These are phyloP conservation scores for Delitschia confertaspora DNA, from an alignment of 495 filamentous ascomycete species.

Conservation along the genomic window DNA sequence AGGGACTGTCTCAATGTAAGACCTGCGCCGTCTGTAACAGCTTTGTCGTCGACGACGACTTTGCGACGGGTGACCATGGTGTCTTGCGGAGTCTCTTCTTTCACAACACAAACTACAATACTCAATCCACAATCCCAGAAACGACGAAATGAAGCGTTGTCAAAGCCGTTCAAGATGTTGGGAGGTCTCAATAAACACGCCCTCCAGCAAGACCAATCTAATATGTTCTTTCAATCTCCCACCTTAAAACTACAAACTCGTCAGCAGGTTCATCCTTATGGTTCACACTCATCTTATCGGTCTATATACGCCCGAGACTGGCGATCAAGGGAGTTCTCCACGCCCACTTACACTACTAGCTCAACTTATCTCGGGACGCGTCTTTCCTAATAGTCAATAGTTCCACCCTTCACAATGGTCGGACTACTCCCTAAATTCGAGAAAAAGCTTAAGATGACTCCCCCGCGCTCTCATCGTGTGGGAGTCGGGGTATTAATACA, in stretches of 20 bases:
- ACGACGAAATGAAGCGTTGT: background rate
- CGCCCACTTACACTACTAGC: background rate
- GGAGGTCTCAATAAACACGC: background rate
- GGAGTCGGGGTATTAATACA: conserved; percentile 9
- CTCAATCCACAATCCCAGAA: background rate
- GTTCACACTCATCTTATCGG: too few species aligned
- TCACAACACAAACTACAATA: background rate
- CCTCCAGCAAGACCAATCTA: background rate
- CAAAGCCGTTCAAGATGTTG: background rate
- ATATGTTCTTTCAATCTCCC: background rate
- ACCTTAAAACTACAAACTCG: background rate
- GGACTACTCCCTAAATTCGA: background rate
- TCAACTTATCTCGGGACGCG: too few species aligned
- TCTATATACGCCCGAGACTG: background rate
- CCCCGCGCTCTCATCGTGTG: conserved; percentile 2
- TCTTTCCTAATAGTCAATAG: too few species aligned
- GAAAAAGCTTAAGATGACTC: background rate
- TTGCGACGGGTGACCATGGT: background rate
- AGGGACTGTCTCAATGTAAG: conserved; percentile 1
- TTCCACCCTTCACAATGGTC: too few species aligned
- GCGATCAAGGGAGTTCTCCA: background rate
- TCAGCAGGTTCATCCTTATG: background rate
- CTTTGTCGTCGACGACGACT: conserved; percentile 5
- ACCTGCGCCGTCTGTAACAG: conserved; percentile 1
- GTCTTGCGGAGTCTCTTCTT: background rate